Percentiles rank a stretch among this genome's conserved stretches.
phyloP scores from a whole-genome alignment of 306 rosid species.

The Astragalus membranaceus region DNA sequence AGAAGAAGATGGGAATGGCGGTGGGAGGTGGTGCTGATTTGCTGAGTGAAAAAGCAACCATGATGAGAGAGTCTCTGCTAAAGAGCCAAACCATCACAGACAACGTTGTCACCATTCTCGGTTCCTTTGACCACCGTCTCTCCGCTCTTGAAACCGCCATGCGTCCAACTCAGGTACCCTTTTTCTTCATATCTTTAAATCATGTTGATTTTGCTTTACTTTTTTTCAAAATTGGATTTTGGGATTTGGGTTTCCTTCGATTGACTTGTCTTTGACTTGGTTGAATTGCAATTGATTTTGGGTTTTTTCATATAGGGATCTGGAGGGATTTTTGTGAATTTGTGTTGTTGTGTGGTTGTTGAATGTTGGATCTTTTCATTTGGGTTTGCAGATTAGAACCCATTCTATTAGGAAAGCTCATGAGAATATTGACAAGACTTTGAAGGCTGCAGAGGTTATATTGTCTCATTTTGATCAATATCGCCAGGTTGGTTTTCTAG shows the following conservation, averaged over 20 bases:
- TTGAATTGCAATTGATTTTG: background rate
- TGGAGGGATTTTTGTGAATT: slow-evolving; percentile 14
- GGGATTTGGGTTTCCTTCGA: slow-evolving; percentile 8
- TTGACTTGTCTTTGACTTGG: slow-evolving; percentile 36
- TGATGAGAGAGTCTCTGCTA: slow-evolving; percentile 80
- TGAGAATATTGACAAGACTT: slow-evolving; percentile 84
- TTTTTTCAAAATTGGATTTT: slow-evolving; percentile 7
- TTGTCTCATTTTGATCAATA: slow-evolving; percentile 83
- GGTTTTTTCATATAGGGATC: too few relatives aligned
- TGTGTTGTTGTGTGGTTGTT: background rate
- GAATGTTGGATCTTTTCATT: slow-evolving; percentile 25
- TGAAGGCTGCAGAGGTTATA: slow-evolving; percentile 84
- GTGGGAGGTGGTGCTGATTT: slow-evolving; percentile 43
- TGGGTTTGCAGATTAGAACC: slow-evolving; percentile 67
- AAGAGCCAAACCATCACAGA: slow-evolving; percentile 90
- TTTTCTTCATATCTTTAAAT: background rate
- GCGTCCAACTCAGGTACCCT: slow-evolving; percentile 90
- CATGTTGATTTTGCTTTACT: background rate
- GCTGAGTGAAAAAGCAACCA: slow-evolving; percentile 64
- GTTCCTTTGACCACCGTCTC: slow-evolving; percentile 97
- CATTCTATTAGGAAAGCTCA: slow-evolving; percentile 94
- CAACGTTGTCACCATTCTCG: slow-evolving; percentile 79
- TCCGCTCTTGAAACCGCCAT: slow-evolving; percentile 96
- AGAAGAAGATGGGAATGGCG: slow-evolving; percentile 46
- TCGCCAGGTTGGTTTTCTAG: slow-evolving; percentile 59